Evolutionary conservation across 78 protist genomes (phyloP).

Genomic region (Planoprotostelium fungivorum): DNA sequence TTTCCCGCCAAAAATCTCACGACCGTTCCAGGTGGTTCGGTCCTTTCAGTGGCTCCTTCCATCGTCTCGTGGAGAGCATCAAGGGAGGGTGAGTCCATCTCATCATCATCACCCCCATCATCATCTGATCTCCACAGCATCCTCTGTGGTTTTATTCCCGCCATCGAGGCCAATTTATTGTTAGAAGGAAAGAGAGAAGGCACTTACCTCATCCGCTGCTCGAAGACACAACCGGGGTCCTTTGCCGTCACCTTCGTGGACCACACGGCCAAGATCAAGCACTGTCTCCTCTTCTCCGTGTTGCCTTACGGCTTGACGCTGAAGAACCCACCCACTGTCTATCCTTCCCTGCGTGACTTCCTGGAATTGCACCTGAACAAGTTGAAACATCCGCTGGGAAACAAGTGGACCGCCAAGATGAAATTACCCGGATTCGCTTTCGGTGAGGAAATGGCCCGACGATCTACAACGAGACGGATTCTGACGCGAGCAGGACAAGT

Average conservation of each 20-base stretch:
- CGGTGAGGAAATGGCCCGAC: background rate
- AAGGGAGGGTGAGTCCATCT: background rate
- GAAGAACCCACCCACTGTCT: conserved; percentile 48
- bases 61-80: background rate
- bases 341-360: background rate
- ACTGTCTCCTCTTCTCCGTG: conserved; percentile 42
- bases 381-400: conserved; percentile 4
- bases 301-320: conserved; percentile 26
- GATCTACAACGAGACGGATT: background rate
- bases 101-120: background rate
- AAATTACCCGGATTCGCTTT: background rate
- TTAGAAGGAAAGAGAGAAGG: conserved; percentile 37
- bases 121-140: background rate
- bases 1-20: too few relatives aligned
- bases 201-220: conserved; percentile 40
- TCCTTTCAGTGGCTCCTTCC: background rate
- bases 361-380: background rate
- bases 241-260: conserved; percentile 66
- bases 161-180: conserved; percentile 40
- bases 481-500: background rate
- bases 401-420: background rate
- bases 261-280: conserved; percentile 17
- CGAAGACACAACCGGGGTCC: conserved; percentile 60
- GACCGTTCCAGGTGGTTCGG: background rate
- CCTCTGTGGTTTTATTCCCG: conserved; percentile 57